Base-by-base conservation (phyloP, 2,329 filamentous ascomycete species). In the Polychaeton citri region DNA sequence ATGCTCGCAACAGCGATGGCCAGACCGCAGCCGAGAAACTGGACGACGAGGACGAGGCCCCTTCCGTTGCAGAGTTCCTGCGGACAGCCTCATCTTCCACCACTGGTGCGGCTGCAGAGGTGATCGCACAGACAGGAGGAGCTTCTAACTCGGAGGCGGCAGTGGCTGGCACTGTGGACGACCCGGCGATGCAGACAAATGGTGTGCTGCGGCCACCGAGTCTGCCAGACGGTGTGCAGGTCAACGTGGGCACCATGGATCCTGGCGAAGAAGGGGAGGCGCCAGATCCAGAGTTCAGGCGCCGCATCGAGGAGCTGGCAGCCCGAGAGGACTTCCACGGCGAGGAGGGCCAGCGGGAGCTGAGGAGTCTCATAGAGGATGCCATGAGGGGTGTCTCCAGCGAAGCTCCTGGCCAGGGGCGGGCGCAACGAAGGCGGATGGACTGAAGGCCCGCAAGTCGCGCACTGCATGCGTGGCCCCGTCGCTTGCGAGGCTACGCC, bases 221-320 rank as follows among this genome's bases (percentile, higher is more conserved):
- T 5, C 62, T 85, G 5, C 88, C 87, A 0, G 69, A 79, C 30
- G 86, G 86, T 19, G 67, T 96, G 41, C 71, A 75, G 33, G 69
- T 98, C 41, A 82, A 81, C 20, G 60, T 96, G 38, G 81, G 81
- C 32, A 81, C 81, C 2, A 77, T 90, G 66, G 57, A 59, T 46
- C 65, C 58, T 0, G 66, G 74, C 31, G 75, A 74, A 9, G 72
- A 73, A 5, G 68, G 66, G 1, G 68, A 68, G 26, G 68, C 68
- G 35, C 73, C 79, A 6, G 86, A 96, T 53, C 76, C 83, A 1
- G 86, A 87, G 46, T 84, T 98, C 46, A 76, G 80, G 52, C 69
- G 80, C 46, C 72, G 83, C 36, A 96, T 98, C 52, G 86, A 96
- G 51, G 81, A 94, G 59, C 63, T 98, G 40, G 87, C 90, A 2